Conservation (phyloP, 352 stramenopile species). For the Blastocystis sp. region DNA sequence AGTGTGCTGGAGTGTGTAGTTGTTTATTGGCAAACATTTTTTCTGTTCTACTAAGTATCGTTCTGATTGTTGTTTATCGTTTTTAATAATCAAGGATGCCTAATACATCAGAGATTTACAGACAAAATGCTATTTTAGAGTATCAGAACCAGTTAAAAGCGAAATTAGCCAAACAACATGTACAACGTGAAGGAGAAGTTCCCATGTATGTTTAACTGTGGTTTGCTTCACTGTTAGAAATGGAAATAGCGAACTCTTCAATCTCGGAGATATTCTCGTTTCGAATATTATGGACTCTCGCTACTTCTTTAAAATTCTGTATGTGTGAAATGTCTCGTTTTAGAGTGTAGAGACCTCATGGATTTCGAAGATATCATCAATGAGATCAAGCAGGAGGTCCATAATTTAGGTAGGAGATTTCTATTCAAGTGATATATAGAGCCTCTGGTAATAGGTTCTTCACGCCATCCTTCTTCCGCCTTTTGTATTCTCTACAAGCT, state of each 20-base stretch:
- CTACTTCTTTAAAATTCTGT: slow-evolving; percentile 58
- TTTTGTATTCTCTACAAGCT: slow-evolving; percentile 51
- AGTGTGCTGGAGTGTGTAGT: not conserved
- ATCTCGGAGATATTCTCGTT: slow-evolving; percentile 26
- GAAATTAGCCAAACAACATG: slow-evolving; percentile 51
- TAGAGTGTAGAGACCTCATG: slow-evolving; percentile 20
- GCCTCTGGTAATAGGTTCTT: slow-evolving; percentile 37
- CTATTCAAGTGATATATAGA: not conserved
- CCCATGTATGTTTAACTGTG: not conserved
- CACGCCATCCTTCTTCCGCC: slow-evolving; percentile 48
- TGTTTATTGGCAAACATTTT: not conserved
- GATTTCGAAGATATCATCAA: slow-evolving; percentile 33
- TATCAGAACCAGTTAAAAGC: slow-evolving; percentile 35
- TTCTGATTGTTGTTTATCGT: not conserved
- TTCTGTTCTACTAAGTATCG: too few relatives aligned
- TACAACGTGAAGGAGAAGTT: slow-evolving; percentile 17
- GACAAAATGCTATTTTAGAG: slow-evolving; percentile 32
- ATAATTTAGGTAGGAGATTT: not conserved
- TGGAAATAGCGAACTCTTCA: slow-evolving; percentile 21
- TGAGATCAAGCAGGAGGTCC: slow-evolving; percentile 2
- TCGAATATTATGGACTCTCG: slow-evolving; percentile 42
- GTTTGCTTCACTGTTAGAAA: not conserved
- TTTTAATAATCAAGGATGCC: slow-evolving; percentile 27
- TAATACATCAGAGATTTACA: slow-evolving; percentile 56
- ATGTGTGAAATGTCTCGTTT: not conserved